Conservation (phyloP, 2,329 filamentous ascomycete species). For the Scedosporium minutisporum region DNA sequence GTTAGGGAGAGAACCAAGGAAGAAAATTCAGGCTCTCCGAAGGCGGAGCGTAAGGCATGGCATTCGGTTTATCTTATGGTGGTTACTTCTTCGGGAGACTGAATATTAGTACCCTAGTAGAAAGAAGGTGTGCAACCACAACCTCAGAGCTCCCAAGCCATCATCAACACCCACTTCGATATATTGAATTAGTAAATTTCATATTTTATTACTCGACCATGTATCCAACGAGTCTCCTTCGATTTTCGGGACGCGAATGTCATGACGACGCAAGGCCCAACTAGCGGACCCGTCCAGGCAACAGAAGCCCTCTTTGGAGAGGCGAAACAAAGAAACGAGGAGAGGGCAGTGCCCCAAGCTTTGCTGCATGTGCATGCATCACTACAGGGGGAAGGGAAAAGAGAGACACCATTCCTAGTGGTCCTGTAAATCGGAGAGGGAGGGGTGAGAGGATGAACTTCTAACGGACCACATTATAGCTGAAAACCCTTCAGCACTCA, state of each 20-base stretch:
- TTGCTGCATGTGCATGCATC: background rate
- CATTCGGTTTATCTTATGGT: background rate
- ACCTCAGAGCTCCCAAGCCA: background rate
- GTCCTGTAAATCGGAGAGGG: background rate
- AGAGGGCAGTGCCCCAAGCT: slow-evolving; percentile 1
- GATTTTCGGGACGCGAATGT: background rate
- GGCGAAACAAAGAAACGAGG: background rate
- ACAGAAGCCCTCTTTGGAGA: background rate
- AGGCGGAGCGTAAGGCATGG: background rate
- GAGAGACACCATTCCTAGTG: background rate
- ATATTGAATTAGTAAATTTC: background rate
- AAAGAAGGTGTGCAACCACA: background rate
- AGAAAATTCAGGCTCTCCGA: background rate
- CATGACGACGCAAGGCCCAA: background rate
- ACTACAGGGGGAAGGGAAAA: background rate
- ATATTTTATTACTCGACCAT: background rate
- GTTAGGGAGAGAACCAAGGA: background rate
- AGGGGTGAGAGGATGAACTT: background rate
- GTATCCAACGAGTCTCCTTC: background rate
- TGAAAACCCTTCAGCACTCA: background rate
- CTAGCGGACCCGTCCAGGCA: background rate
- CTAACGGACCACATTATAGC: background rate
- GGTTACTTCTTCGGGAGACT: background rate
- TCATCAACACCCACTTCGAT: background rate
- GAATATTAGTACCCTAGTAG: background rate